phyloP scores from a whole-genome alignment of 2,329 filamentous ascomycete species.

The Cordyceps tenuipes region DNA sequence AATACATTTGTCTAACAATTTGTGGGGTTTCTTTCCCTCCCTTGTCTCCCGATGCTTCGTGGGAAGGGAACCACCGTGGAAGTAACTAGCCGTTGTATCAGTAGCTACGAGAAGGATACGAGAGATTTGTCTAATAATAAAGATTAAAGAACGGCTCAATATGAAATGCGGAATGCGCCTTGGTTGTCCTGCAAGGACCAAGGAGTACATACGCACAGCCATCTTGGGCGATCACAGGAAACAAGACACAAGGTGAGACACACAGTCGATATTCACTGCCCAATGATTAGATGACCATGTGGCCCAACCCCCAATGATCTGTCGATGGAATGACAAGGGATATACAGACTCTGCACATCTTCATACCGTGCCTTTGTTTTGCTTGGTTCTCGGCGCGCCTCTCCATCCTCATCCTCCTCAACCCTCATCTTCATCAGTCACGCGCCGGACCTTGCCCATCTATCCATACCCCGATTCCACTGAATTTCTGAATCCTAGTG shows the following conservation, averaged over 20 bases:
- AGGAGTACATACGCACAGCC: no score
- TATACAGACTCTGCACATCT: neutral
- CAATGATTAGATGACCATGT: neutral
- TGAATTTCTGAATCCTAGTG: no score
- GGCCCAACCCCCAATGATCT: constrained; percentile 2
- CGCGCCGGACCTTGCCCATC: neutral
- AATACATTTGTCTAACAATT: neutral
- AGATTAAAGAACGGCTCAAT: no score
- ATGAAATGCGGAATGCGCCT: no score
- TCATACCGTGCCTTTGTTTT: neutral
- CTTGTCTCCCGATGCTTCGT: neutral
- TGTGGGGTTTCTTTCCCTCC: neutral
- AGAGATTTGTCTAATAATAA: no score
- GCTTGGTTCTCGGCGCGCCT: neutral
- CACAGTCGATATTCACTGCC: neutral
- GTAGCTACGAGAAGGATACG: no score
- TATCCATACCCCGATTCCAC: neutral
- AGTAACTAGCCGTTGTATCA: neutral
- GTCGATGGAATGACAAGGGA: neutral
- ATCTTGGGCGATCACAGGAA: no score
- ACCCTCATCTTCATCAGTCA: neutral
- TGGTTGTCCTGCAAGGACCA: no score
- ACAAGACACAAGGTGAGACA: neutral
- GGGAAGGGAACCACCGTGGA: neutral
- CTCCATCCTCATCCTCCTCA: neutral